Evolutionary conservation across 371 early-diverging fungal genomes (phyloP).

Genomic region (Choanephora cucurbitarum): DNA sequence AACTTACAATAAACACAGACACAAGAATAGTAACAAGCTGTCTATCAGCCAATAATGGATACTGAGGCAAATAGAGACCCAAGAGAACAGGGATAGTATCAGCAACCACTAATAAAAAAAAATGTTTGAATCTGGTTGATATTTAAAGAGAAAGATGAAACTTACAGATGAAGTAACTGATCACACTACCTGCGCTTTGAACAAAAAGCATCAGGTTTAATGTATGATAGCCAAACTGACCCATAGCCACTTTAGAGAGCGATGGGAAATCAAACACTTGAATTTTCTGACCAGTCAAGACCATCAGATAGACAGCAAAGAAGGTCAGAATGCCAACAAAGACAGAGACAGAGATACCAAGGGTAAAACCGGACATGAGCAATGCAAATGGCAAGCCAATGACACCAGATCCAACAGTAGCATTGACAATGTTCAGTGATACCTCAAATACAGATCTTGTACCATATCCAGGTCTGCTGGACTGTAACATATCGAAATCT

Average conservation of each 20-base stretch:
- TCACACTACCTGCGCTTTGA: conserved; percentile 51
- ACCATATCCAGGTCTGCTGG: conserved; percentile 44
- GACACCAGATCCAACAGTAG: conserved; percentile 64
- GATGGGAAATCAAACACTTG: conserved; percentile 52
- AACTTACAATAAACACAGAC: conserved; percentile 43
- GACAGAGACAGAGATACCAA: conserved; percentile 51
- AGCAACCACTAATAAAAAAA: conserved; percentile 44
- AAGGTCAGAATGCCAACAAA: conserved; percentile 49
- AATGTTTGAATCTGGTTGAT: conserved; percentile 9
- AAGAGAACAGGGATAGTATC: conserved; percentile 60
- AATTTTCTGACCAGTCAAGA: conserved; percentile 46
- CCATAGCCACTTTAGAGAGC: conserved; percentile 54
- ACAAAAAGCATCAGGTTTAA: conserved; percentile 55
- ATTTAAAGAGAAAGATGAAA: not conserved
- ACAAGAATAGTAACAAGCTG: conserved; percentile 47
- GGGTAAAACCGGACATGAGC: conserved; percentile 52
- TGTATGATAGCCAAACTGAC: conserved; percentile 50
- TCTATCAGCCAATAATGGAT: conserved; percentile 33
- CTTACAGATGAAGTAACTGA: conserved; percentile 58
- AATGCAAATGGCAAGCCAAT: conserved; percentile 58
- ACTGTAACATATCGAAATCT: conserved; percentile 38
- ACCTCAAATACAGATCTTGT: conserved; percentile 36
- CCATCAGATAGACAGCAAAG: conserved; percentile 48
- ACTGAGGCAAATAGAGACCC: conserved; percentile 41
- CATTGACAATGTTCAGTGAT: conserved; percentile 59